Percentiles rank a stretch among this genome's conserved stretches.
Evolutionary conservation across 495 filamentous ascomycete species (phyloP).

Genomic region (Alectoria sarmentosa): DNA sequence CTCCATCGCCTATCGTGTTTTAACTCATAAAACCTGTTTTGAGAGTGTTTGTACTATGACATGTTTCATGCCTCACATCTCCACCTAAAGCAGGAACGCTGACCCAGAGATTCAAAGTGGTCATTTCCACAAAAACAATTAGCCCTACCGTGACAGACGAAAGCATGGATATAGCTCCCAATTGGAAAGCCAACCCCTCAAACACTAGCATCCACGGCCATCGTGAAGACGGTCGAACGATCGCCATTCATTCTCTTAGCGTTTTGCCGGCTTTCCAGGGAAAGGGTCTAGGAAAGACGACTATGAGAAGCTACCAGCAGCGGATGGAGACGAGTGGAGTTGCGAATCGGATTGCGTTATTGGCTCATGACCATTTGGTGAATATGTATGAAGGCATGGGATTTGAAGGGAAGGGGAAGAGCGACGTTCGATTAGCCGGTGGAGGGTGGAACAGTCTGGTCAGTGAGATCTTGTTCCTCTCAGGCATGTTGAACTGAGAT

Average conservation of each 20-base stretch:
- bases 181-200: constrained; percentile 45
- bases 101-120: constrained; percentile 37
- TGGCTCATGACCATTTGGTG: constrained; percentile 66
- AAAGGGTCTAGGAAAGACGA: constrained; percentile 63
- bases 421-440: constrained; percentile 61
- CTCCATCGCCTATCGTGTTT: not conserved
- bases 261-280: constrained; percentile 70
- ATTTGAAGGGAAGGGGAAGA: constrained; percentile 61
- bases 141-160: constrained; percentile 59
- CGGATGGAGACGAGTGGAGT: constrained; percentile 57
- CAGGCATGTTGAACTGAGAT: not conserved
- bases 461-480: not conserved
- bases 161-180: constrained; percentile 64
- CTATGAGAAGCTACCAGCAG: constrained; percentile 71
- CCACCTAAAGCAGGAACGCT: not conserved
- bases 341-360: constrained; percentile 65
- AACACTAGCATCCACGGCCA: constrained; percentile 42
- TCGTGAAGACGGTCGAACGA: constrained; percentile 61
- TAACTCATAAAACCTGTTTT: not conserved
- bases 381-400: constrained; percentile 71
- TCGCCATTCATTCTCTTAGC: constrained; percentile 76
- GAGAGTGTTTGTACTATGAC: not conserved
- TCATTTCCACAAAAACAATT: constrained; percentile 65
- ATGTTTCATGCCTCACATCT: not conserved
- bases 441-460: constrained; percentile 66